Conservation (phyloP, 2,329 filamentous ascomycete genomes). For the Botrytis elliptica region DNA sequence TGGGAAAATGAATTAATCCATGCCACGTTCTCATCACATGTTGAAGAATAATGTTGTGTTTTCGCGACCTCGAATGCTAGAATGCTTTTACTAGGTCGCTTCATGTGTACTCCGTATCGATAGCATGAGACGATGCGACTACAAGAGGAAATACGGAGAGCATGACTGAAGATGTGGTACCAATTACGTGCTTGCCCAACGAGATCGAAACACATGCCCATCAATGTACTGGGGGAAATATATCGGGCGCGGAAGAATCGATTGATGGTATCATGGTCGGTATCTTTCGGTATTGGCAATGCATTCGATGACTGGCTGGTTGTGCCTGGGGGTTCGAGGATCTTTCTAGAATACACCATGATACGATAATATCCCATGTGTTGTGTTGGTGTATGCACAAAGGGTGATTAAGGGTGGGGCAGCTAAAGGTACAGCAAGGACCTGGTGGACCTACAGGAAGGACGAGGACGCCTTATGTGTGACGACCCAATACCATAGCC, state of each 20-base stretch:
- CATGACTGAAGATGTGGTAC: not conserved
- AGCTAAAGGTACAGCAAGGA: conserved; percentile 1
- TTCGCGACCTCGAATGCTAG: not conserved
- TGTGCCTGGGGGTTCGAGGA: not conserved
- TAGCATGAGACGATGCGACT: not conserved
- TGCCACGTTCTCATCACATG: conserved; percentile 11
- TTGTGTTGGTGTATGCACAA: not conserved
- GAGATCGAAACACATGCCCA: not conserved
- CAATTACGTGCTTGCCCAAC: not conserved
- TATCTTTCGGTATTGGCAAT: not conserved
- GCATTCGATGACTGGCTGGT: not conserved
- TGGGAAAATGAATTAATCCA: not conserved
- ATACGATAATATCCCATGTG: not conserved
- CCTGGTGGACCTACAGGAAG: not conserved
- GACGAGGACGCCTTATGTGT: not conserved
- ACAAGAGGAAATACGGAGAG: not conserved
- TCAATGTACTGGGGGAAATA: not conserved
- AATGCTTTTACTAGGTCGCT: not conserved
- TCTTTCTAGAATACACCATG: not conserved
- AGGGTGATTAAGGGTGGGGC: not conserved
- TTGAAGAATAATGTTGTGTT: not conserved
- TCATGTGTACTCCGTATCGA: not conserved
- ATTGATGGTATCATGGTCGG: not conserved
- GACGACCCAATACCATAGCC: not conserved
- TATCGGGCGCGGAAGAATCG: not conserved